phyloP scores from a whole-genome alignment of 2,329 filamentous ascomycete genomes.

The Claviceps sp. region DNA sequence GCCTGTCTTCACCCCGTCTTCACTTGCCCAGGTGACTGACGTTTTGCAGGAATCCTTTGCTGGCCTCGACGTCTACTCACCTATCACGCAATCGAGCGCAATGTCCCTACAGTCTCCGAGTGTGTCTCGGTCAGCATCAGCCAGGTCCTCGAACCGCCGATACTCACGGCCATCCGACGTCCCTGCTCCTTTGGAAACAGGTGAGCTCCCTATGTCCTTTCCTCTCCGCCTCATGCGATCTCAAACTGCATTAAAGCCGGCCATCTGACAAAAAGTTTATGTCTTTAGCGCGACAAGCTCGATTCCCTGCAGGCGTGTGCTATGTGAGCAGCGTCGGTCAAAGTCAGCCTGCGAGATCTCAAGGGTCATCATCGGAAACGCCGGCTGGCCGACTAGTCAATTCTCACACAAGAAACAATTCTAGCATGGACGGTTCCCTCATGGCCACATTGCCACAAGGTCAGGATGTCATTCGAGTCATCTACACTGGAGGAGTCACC shows the following conservation, averaged over 20 bases:
- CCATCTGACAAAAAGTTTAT: conserved; percentile 22
- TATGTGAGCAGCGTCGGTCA: conserved; percentile 34
- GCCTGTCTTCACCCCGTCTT: not conserved
- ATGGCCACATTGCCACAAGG: conserved; percentile 76
- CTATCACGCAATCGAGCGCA: conserved; percentile 18
- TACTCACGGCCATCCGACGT: conserved; percentile 50
- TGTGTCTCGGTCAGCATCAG: conserved; percentile 37
- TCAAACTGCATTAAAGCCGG: conserved; percentile 16
- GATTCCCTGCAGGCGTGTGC: conserved; percentile 42
- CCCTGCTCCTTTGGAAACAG: conserved; percentile 26
- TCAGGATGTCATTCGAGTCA: conserved; percentile 83
- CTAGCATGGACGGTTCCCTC: conserved; percentile 73
- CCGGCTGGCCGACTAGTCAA: conserved; percentile 49
- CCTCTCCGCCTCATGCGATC: conserved; percentile 30
- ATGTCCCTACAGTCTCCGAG: conserved; percentile 39
- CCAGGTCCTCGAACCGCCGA: conserved; percentile 37
- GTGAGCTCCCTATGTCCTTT: conserved; percentile 34
- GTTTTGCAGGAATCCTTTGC: conserved; percentile 63
- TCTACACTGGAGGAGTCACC: conserved; percentile 80
- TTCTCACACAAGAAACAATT: conserved; percentile 64
- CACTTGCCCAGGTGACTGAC: conserved; percentile 1
- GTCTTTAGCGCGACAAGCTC: conserved; percentile 32
- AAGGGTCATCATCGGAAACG: conserved; percentile 35
- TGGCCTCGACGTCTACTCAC: conserved; percentile 53
- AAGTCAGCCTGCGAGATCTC: conserved; percentile 16